phyloP scores from a whole-genome alignment of 2,329 filamentous ascomycete genomes.

The Magnaporthiopsis incrustans region DNA sequence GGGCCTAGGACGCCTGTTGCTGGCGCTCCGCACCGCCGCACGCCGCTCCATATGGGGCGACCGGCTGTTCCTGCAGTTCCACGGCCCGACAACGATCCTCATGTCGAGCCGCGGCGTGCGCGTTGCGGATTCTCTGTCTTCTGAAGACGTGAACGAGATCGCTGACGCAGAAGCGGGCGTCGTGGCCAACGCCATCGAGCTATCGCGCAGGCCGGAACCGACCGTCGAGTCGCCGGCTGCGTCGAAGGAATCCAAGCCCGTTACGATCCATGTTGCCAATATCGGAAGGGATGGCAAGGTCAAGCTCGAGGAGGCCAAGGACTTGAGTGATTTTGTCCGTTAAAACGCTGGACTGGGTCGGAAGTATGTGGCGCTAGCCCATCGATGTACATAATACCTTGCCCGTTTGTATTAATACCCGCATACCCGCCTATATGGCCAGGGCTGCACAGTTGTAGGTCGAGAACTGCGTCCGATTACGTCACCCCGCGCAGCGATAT shows the following conservation, averaged over 20 bases:
- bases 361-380: not conserved
- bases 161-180: conserved; percentile 72
- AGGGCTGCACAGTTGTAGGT: not conserved
- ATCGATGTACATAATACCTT: not conserved
- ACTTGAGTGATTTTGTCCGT: conserved; percentile 47
- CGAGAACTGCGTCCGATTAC: not conserved
- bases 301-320: conserved; percentile 53
- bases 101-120: conserved; percentile 80
- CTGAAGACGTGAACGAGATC: conserved; percentile 80
- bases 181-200: conserved; percentile 50
- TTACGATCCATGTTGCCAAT: conserved; percentile 46
- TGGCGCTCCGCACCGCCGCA: conserved; percentile 65
- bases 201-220: conserved; percentile 27
- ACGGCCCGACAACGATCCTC: conserved; percentile 76
- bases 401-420: not conserved
- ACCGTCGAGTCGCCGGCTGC: conserved; percentile 17
- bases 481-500: too few species aligned
- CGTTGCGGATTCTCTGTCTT: conserved; percentile 68
- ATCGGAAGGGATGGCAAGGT: conserved; percentile 57
- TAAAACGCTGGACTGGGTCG: conserved; percentile 14
- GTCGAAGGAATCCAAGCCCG: conserved; percentile 25
- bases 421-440: not conserved
- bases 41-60: conserved; percentile 89
- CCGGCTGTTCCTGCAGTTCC: conserved; percentile 82
- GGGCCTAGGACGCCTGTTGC: conserved; percentile 53